phyloP scores from a whole-genome alignment of 805 yeast species.

The Kazachstania martiniae region DNA sequence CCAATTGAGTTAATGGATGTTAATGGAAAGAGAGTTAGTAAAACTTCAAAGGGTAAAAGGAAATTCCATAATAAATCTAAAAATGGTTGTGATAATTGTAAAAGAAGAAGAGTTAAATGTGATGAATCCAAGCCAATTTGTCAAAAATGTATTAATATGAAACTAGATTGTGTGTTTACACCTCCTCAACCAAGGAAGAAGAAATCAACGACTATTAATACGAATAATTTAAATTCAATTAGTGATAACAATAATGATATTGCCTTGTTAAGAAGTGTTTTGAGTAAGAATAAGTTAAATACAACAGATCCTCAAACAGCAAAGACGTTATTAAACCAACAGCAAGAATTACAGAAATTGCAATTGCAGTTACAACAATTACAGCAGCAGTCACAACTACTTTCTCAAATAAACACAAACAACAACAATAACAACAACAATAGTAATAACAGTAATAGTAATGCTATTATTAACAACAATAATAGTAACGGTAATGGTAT shows the following conservation, averaged over 20 bases:
- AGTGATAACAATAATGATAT: not conserved
- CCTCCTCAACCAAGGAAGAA: slow-evolving; percentile 5
- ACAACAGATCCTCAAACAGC: slow-evolving; percentile 2
- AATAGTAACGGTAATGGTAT: not conserved
- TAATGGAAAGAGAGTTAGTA: slow-evolving; percentile 32
- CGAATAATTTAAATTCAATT: not conserved
- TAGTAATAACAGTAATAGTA: slow-evolving; percentile 2
- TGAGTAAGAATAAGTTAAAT: slow-evolving; percentile 19
- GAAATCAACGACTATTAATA: not conserved
- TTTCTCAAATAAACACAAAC: slow-evolving; percentile 1
- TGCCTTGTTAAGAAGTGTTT: not conserved
- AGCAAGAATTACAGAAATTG: slow-evolving; percentile 19
- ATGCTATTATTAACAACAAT: not conserved
- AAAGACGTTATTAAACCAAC: slow-evolving; percentile 12
- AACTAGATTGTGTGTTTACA: slow-evolving; percentile 64
- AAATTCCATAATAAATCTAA: slow-evolving; percentile 85
- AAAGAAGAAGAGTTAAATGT: slow-evolving; percentile 82
- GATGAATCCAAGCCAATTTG: slow-evolving; percentile 80
- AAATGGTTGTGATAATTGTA: slow-evolving; percentile 83
- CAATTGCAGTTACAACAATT: slow-evolving; percentile 17
- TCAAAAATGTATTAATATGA: slow-evolving; percentile 67
- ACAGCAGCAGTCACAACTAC: too few relatives aligned
- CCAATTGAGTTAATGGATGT: slow-evolving; percentile 30
- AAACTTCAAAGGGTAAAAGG: slow-evolving; percentile 56
- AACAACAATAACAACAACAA: not conserved